Evolutionary conservation across 2,329 filamentous ascomycete genomes (phyloP).

Genomic region (Aspergillus persii): DNA sequence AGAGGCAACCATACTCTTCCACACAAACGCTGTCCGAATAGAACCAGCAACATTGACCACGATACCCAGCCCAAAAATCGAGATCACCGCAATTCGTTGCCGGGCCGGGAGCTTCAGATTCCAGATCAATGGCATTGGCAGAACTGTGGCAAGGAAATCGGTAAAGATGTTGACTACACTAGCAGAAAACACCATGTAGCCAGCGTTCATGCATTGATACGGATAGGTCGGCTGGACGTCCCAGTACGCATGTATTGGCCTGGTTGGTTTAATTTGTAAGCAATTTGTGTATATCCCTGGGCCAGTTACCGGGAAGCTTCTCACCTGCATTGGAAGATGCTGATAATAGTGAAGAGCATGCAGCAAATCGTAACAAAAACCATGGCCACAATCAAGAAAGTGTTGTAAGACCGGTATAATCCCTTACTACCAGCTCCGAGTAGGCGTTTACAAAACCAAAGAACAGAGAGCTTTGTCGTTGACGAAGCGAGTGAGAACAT

Average conservation of each 20-base stretch:
- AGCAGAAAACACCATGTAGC: slow-evolving; percentile 31
- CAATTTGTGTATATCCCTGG: not conserved
- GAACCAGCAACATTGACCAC: slow-evolving; percentile 36
- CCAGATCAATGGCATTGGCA: slow-evolving; percentile 44
- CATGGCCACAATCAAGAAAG: slow-evolving; percentile 24
- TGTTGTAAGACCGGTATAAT: slow-evolving; percentile 25
- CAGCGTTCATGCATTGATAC: slow-evolving; percentile 29
- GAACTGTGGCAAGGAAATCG: slow-evolving; percentile 34
- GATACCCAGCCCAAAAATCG: slow-evolving; percentile 38
- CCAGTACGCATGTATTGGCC: slow-evolving; percentile 36
- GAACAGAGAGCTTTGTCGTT: slow-evolving; percentile 40
- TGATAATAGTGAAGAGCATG: slow-evolving; percentile 31
- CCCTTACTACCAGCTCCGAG: slow-evolving; percentile 30
- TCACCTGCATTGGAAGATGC: slow-evolving; percentile 43
- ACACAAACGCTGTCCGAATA: slow-evolving; percentile 35
- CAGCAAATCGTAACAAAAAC: slow-evolving; percentile 30
- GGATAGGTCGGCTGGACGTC: slow-evolving; percentile 25
- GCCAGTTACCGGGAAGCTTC: slow-evolving; percentile 11
- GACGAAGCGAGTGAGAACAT: slow-evolving; percentile 35
- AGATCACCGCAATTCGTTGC: slow-evolving; percentile 38
- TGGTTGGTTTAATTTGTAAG: slow-evolving; percentile 6
- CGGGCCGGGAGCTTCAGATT: slow-evolving; percentile 35
- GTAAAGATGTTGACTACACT: slow-evolving; percentile 40
- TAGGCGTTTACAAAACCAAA: slow-evolving; percentile 37
- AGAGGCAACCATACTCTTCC: slow-evolving; percentile 30